Percentiles rank a stretch among this genome's conserved stretches.
These are phyloP conservation scores for Pichia sp. DNA, from an alignment of 1,139 yeast species.

Conservation along the genomic window DNA sequence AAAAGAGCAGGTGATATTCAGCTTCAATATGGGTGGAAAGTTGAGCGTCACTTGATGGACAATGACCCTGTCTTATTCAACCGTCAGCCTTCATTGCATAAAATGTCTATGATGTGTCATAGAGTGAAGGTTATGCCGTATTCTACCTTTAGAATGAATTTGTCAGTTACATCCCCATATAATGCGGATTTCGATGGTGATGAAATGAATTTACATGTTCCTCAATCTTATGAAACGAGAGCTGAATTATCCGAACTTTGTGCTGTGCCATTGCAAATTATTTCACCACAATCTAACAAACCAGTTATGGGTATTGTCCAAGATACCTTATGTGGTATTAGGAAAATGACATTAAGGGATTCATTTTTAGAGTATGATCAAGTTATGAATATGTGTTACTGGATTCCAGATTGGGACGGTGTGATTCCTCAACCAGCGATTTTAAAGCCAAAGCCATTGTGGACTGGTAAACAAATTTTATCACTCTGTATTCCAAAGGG, in stretches of 20 bases:
- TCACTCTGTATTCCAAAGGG: conserved; percentile 95
- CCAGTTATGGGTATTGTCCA: conserved; percentile 99
- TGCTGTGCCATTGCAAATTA: conserved; percentile 96
- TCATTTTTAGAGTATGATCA: conserved; percentile 84
- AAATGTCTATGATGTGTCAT: conserved; percentile 99
- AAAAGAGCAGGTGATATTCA: conserved; percentile 98
- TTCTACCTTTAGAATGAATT: conserved; percentile 91
- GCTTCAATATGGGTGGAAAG: conserved; percentile 97
- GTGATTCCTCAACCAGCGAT: conserved; percentile 96
- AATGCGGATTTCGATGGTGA: conserved; percentile 99
- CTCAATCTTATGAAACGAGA: conserved; percentile 96
- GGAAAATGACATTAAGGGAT: conserved; percentile 92
- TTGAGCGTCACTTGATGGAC: conserved; percentile 96
- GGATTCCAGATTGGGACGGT: conserved; percentile 99
- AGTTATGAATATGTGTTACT: conserved; percentile 91
- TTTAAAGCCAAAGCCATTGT: conserved; percentile 87
- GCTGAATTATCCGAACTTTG: conserved; percentile 93
- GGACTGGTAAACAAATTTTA: conserved; percentile 95
- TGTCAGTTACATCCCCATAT: conserved; percentile 97
- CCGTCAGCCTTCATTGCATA: conserved; percentile 98
- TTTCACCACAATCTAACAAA: conserved; percentile 96
- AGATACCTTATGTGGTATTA: conserved; percentile 94
- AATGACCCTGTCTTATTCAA: conserved; percentile 95
- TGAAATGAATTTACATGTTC: conserved; percentile 99
- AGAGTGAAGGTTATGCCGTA: conserved; percentile 98